Evolutionary conservation across 2,329 filamentous ascomycete species (phyloP), one percentile per base, ranked within the genome.

Genomic region (Chaetoscypha palmicola): DNA sequence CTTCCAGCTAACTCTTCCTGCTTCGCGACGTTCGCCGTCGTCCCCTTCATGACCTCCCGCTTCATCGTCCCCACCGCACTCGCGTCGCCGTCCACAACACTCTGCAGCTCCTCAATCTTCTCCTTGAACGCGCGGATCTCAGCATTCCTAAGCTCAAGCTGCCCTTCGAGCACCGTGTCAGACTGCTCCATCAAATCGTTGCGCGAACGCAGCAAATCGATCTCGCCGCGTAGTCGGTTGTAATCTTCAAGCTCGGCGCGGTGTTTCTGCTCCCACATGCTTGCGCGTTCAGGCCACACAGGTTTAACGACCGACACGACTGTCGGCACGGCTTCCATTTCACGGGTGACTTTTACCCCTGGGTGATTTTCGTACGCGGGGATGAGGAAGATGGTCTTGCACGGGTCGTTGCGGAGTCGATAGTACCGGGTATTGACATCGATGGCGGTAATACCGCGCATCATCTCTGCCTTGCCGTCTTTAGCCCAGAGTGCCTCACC

Each of bases 391-490:
- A 79, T 61, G 3, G 61, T 61, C 37, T 74, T 71, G 2, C 66
- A 64, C 1, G 43, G 36, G 31, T 54, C 47, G 14, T 66, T 66
- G 19, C 68, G 67, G 19, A 77, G 54, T 14, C 76, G 71, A 56
- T 72, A 75, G 58, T 70, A 78, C 2, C 76, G 64, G 19, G 75
- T 75, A 23, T 51, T 56, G 9, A 78, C 48, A 52, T 77, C 70
- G 14, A 77, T 58, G 16, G 64, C 59, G 0, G 73, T 66, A 14
- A 79, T 64, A 0, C 74, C 73, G 9, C 50, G 40, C 10, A 47
- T 48, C 22, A 44, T 50, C 17, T 58, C 53, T 5, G 41, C 47
- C 2, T 50, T 54, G 1, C 50, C 55, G 7, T 38, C 32, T 8
- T 45, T 17, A 28, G 44, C 22, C 53, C 48, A 55, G 5, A 55